These are phyloP conservation scores for Trichoderma guizhouense DNA, from an alignment of 2,329 filamentous ascomycete species.

Conservation along the genomic window DNA sequence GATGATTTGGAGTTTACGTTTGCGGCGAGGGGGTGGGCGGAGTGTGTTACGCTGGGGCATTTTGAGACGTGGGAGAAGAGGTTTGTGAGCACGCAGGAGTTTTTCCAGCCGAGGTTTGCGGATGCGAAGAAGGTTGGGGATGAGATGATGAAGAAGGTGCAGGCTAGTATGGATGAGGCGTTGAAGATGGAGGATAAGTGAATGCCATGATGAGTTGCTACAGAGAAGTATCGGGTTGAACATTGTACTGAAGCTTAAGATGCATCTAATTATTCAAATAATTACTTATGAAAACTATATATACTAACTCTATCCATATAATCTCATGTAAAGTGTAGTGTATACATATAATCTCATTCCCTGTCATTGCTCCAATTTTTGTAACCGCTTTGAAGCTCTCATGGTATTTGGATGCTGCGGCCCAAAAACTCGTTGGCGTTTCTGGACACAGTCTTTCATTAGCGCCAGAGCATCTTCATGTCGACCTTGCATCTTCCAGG, in stretches of 20 bases:
- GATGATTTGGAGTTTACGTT: constrained; percentile 98
- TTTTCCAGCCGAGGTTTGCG: constrained; percentile 86
- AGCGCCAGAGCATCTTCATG: background rate
- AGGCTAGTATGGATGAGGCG: constrained; percentile 65
- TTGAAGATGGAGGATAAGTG: constrained; percentile 7
- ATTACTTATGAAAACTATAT: background rate
- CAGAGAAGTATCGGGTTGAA: background rate
- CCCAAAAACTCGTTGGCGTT: background rate
- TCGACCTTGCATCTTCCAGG: background rate
- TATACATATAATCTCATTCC: background rate
- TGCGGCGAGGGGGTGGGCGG: constrained; percentile 91
- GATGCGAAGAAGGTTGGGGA: constrained; percentile 87
- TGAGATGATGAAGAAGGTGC: constrained; percentile 93
- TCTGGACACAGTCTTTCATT: background rate
- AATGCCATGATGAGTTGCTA: too few species aligned
- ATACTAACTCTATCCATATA: background rate
- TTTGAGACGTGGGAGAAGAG: constrained; percentile 91
- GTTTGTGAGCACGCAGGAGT: constrained; percentile 84
- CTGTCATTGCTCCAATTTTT: background rate
- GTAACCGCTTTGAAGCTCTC: accelerated
- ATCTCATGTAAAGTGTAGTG: background rate
- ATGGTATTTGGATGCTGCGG: background rate
- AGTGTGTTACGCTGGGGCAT: constrained; percentile 85
- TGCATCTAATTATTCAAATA: background rate
- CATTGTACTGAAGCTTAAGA: background rate